Percentiles rank a stretch among this genome's conserved stretches.
These are phyloP conservation scores for Aspergillus steynii DNA, from an alignment of 495 filamentous ascomycete genomes.

Conservation along the genomic window DNA sequence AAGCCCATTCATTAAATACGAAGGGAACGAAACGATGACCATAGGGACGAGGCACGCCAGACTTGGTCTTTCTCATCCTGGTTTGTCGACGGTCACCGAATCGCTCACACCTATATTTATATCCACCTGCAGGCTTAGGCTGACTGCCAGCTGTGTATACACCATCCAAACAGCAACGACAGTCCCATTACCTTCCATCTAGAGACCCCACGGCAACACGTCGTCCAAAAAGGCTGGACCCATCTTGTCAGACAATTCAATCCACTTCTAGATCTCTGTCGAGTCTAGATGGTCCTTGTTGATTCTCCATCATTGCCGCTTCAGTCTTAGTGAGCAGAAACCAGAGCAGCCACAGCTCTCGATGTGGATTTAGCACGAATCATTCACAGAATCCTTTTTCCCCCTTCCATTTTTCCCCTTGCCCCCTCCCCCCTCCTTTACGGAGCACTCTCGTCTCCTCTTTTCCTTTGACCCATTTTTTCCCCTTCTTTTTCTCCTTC, in stretches of 20 bases:
- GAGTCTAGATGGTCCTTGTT: slow-evolving; percentile 3
- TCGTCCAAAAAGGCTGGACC: not conserved
- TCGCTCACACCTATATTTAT: not conserved
- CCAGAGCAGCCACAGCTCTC: not conserved
- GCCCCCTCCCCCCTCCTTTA: not conserved
- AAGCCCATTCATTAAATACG: too few species aligned
- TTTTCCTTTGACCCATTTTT: not conserved
- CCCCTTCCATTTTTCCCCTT: not conserved
- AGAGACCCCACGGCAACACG: not conserved
- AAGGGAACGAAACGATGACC: not conserved
- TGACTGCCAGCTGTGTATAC: not conserved
- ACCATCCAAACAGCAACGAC: not conserved
- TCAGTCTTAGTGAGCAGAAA: slow-evolving; percentile 2
- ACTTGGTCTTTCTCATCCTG: not conserved
- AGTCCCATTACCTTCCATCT: not conserved
- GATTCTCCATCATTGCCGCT: slow-evolving; percentile 15
- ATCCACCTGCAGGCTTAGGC: not conserved
- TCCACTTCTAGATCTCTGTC: slow-evolving; percentile 1
- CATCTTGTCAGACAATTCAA: not conserved
- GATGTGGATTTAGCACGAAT: slow-evolving; percentile 1
- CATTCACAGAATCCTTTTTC: not conserved
- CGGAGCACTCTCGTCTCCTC: not conserved
- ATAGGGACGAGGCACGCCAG: too few species aligned
- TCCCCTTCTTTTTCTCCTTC: too few species aligned
- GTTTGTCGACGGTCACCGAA: not conserved